Conservation (phyloP, 2,329 filamentous ascomycete species). For the Ophiostoma sp. region DNA sequence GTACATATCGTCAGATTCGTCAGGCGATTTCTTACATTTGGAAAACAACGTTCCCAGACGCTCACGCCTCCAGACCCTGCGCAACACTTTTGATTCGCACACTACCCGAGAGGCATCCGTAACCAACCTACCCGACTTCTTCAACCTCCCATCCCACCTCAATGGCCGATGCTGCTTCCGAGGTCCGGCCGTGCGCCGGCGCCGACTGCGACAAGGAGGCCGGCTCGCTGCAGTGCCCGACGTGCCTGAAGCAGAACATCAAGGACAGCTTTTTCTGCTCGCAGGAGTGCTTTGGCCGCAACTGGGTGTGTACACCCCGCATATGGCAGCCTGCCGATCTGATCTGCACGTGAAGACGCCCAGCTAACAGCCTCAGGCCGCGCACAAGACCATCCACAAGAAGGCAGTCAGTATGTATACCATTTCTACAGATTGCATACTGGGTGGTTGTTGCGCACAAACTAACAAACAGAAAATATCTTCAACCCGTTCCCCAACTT, state of each 20-base stretch:
- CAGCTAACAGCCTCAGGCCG: conserved; percentile 48
- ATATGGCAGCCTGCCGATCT: neutral
- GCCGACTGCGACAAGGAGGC: conserved; percentile 83
- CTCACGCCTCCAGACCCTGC: neutral
- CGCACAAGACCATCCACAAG: conserved; percentile 83
- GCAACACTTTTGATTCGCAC: neutral
- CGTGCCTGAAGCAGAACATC: conserved; percentile 80
- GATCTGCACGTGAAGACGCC: neutral
- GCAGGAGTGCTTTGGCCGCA: conserved; percentile 97
- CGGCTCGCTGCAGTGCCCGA: conserved; percentile 84
- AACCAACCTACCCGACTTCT: neutral
- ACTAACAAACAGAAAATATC: conserved; percentile 58
- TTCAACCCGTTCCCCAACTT: conserved; percentile 92
- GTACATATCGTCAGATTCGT: neutral
- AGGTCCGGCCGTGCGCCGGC: conserved; percentile 70
- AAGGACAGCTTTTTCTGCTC: conserved; percentile 95
- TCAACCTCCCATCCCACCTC: conserved; percentile 34
- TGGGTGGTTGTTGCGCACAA: neutral
- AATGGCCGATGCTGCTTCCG: conserved; percentile 47
- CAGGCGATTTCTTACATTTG: conserved; percentile 2
- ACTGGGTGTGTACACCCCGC: conserved; percentile 62
- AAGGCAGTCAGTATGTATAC: conserved; percentile 39
- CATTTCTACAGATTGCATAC: neutral
- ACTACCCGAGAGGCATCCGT: too few species aligned
- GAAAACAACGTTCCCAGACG: neutral